phyloP scores from a whole-genome alignment of 208 protist species.

The Herpetomonas samuelpessoai region DNA sequence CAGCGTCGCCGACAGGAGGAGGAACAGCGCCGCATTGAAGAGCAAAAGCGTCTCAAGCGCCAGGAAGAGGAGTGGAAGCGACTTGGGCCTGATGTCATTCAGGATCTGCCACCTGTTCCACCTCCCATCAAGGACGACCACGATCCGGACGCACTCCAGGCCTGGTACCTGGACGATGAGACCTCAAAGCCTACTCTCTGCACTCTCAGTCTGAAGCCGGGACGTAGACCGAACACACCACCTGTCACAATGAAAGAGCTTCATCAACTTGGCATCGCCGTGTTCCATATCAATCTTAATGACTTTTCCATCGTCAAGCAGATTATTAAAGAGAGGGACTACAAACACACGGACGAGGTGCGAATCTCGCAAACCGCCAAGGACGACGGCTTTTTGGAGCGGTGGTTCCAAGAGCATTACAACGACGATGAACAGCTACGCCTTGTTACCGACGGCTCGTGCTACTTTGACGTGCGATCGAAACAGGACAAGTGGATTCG shows the following conservation, averaged over 20 bases:
- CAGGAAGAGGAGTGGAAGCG: constrained; percentile 84
- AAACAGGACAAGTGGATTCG: constrained; percentile 93
- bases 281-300: constrained; percentile 78
- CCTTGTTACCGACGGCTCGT: constrained; percentile 86
- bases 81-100: constrained; percentile 77
- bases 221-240: constrained; percentile 43
- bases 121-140: constrained; percentile 51
- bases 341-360: constrained; percentile 90
- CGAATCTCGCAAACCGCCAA: constrained; percentile 86
- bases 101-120: constrained; percentile 75
- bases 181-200: constrained; percentile 56
- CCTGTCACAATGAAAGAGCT: constrained; percentile 65
- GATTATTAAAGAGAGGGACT: constrained; percentile 81
- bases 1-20: constrained; percentile 56
- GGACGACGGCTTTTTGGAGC: constrained; percentile 82
- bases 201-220: constrained; percentile 73
- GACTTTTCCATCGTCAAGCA: constrained; percentile 87
- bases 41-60: constrained; percentile 49
- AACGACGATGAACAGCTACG: constrained; percentile 93
- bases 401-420: constrained; percentile 94
- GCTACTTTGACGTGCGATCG: constrained; percentile 90
- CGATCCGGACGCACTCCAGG: constrained; percentile 45
- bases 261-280: constrained; percentile 75
- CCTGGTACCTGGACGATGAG: constrained; percentile 89
- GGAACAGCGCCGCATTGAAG: constrained; percentile 60